Evolutionary conservation across 2,329 filamentous ascomycete species (phyloP).

Genomic region (Fusarium subglutinans): DNA sequence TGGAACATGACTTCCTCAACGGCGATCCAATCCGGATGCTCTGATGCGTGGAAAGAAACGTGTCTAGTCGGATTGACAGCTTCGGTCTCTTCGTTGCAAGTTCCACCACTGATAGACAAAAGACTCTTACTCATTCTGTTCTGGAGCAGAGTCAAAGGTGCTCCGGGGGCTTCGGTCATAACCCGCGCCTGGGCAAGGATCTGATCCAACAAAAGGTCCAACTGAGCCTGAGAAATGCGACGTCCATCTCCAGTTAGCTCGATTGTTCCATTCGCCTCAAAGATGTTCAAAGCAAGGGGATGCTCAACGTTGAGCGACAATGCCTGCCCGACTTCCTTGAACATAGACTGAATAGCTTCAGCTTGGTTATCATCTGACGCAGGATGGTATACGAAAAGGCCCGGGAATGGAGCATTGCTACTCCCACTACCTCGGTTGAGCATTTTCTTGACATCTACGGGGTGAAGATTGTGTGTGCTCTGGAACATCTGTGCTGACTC

Average conservation of each 20-base stretch:
- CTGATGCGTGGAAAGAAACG: background rate
- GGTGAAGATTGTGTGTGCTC: constrained; percentile 3
- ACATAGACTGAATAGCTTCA: background rate
- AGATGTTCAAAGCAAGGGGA: constrained; percentile 13
- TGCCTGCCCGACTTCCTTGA: constrained; percentile 10
- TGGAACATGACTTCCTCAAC: constrained; percentile 6
- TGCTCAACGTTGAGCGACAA: constrained; percentile 26
- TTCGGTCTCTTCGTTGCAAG: rapidly evolving
- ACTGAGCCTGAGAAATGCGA: constrained; percentile 8
- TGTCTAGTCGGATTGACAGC: background rate
- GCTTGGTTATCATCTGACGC: background rate
- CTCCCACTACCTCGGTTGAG: background rate
- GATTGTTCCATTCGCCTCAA: background rate
- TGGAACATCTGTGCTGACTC: constrained; percentile 6
- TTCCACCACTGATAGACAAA: background rate
- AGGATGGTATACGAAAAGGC: constrained; percentile 22
- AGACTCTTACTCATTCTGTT: background rate
- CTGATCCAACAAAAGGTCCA: constrained; percentile 8
- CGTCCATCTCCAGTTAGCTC: constrained; percentile 25
- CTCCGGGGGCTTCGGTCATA: background rate
- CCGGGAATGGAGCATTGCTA: constrained; percentile 5
- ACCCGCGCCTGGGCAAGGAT: background rate
- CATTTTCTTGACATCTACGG: constrained; percentile 21
- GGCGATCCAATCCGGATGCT: constrained; percentile 17
- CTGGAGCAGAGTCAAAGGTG: background rate